Base-by-base conservation (phyloP, 306 rosid species). In the Leucaena leucocephala region DNA sequence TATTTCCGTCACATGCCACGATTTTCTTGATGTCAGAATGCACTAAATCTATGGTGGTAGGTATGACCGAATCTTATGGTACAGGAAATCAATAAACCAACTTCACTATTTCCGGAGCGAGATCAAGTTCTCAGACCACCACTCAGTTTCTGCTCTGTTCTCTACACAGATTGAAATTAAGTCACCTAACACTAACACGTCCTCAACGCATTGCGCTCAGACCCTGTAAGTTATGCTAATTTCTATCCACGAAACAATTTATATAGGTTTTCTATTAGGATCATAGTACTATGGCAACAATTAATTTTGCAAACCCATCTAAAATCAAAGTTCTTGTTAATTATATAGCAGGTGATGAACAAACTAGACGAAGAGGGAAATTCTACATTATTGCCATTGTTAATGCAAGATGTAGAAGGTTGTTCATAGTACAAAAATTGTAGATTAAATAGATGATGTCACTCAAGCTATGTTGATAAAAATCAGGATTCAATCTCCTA, bases 71-170 rank as follows among this genome's bases (percentile, higher is more conserved):
- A 88, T 90, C 74, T 77, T 90, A 34, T 88, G 95, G 92, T 83
- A 80, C 45, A 91, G 92, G 39, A 90, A 87, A 85, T 89, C 79
- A 39, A 88, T 90, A 64, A 91, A 86, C 48, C 96, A 92, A 87
- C 89, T 92, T 69, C 84, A 90, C 44, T 94, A 94, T 85, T 80
- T 92, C 58, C 88, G 98, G 40, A 87, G 92, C 49, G 98, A 94
- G 74, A 94, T 91, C 75, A 94, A 91, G 83, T 94, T 94, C 79
- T 94, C 98, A 22, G 97, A 40, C 44, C 44, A 40, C 44, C 44
- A 97, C 9, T 97, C 98, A 0, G 98, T 94, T 76, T 90, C 97
- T 72, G 98, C 97, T 13, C 85, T 90, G 68, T 94, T 94, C 82
- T 87, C 94, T 39, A 85, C 94, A 71, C 91, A 89, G 43, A 71